Percentiles rank a stretch among this genome's conserved stretches.
Conservation (phyloP, 768 basidiomycete genomes). For the Tylopilus plumbeoviolaceoides region DNA sequence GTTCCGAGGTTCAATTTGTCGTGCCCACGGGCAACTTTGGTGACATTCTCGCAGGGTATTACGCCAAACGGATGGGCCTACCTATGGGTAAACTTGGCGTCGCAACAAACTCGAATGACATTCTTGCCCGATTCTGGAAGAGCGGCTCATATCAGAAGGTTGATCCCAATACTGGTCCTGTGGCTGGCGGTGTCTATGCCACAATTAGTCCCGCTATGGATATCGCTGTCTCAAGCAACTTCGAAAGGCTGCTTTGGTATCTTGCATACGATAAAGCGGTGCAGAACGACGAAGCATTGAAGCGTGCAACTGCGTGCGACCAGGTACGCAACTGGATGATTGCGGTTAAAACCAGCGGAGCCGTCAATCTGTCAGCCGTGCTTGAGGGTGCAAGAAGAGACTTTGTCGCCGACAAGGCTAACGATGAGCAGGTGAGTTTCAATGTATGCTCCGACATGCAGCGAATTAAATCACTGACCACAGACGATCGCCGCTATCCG, state of each 20-base stretch:
- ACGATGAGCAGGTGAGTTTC: constrained; percentile 70
- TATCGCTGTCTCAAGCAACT: constrained; percentile 95
- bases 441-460: not conserved
- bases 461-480: not conserved
- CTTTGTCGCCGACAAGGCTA: constrained; percentile 83
- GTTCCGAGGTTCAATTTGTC: constrained; percentile 75
- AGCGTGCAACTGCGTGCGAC: constrained; percentile 48
- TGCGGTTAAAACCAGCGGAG: constrained; percentile 74
- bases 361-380: constrained; percentile 67
- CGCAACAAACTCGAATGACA: constrained; percentile 97
- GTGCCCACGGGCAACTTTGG: constrained; percentile 99
- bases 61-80: constrained; percentile 91
- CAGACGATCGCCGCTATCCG: constrained; percentile 86
- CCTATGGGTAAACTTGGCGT: constrained; percentile 83
- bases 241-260: constrained; percentile 94
- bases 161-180: constrained; percentile 40
- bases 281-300: constrained; percentile 26
- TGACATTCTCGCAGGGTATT: constrained; percentile 95
- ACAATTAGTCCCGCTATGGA: constrained; percentile 99
- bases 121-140: constrained; percentile 92
- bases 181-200: constrained; percentile 65
- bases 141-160: constrained; percentile 88
- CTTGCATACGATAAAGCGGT: constrained; percentile 69
- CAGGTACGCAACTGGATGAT: constrained; percentile 84
- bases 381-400: constrained; percentile 73